Base-by-base conservation (phyloP, 2,329 filamentous ascomycete species). In the Alternaria infectoria region DNA sequence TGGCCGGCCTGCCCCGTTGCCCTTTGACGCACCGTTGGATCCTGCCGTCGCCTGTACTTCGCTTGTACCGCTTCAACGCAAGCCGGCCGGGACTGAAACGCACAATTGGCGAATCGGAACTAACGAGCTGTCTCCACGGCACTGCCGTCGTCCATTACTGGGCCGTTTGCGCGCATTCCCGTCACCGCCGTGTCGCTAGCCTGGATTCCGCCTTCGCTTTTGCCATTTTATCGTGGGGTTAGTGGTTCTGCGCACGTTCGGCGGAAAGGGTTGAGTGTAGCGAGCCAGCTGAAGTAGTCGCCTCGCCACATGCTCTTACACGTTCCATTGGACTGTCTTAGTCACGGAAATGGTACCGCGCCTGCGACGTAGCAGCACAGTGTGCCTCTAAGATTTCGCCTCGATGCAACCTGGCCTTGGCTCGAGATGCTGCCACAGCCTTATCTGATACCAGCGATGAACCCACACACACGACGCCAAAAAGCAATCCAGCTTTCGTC, bases 371-470 rank as follows among this genome's bases (percentile, higher is more conserved):
- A 30, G 21, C 49, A 46, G 47, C 54, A 13, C 30, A 28, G 30
- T 60, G 54, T 44, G 30, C 30, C 43, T 54, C 25, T 36, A 54
- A 43, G 54, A 49, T 43, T 15, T 58, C 52, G 45, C 17, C 40
- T 54, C 43, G 30, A 57, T 63, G 57, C 65, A 57, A 44, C 49
- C 44, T 54, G 30, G 65, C 43, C 64, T 59, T 62, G 59, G 65
- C 61, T 54, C 44, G 25, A 21, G 30, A 51, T 57, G 28, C 49
- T 30, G 59, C 58, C n/a, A 43, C 54, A 43, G 55, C 56, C 65
- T 63, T 63, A 68, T 67, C 62, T 45, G 46, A 63, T 59, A 61
- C 52, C 50, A 51, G 56, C 47, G 23, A 44, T 46, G 54, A 57
- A 40, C 32, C 45, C 52, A 58, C 56, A 32, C 61, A 62, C 25